A percentile compares a stretch with the other conserved stretches of the same genome.
These are phyloP conservation scores for Apiospora pterosperma DNA, from an alignment of 2,329 filamentous ascomycete genomes.

Conservation along the genomic window DNA sequence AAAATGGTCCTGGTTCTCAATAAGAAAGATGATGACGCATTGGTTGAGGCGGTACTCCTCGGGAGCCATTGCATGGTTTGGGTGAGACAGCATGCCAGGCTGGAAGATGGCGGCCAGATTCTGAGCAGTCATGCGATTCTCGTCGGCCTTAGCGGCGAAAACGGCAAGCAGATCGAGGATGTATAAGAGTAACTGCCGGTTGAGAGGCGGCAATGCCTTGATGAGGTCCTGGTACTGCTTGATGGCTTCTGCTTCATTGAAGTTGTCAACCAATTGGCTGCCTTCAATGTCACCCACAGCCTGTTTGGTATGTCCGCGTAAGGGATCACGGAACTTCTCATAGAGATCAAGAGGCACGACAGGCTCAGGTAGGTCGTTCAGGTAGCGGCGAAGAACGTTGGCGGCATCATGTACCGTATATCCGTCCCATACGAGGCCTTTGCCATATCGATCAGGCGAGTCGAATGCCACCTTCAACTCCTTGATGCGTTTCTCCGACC, in stretches of 20 bases:
- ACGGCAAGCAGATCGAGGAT: conserved; percentile 94
- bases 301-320: conserved; percentile 69
- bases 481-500: conserved; percentile 97
- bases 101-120: conserved; percentile 98
- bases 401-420: conserved; percentile 98
- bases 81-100: conserved; percentile 92
- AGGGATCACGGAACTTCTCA: conserved; percentile 81
- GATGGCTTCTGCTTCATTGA: conserved; percentile 75
- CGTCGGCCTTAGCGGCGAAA: conserved; percentile 92
- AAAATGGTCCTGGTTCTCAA: conserved; percentile 98
- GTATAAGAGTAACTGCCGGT: conserved; percentile 90
- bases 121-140: conserved; percentile 94
- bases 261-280: conserved; percentile 68
- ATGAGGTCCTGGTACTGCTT: conserved; percentile 83
- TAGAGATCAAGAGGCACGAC: conserved; percentile 95
- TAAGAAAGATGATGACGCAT: conserved; percentile 94
- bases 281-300: conserved; percentile 67
- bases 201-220: conserved; percentile 86
- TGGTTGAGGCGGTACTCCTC: conserved; percentile 93
- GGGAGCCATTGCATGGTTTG: conserved; percentile 90
- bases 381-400: conserved; percentile 90
- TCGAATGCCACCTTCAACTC: conserved; percentile 90
- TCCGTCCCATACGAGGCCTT: conserved; percentile 93
- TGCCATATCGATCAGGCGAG: conserved; percentile 91
- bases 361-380: conserved; percentile 94